Conservation (phyloP, 805 yeast genomes). For the Zygosaccharomyces rouxii region DNA sequence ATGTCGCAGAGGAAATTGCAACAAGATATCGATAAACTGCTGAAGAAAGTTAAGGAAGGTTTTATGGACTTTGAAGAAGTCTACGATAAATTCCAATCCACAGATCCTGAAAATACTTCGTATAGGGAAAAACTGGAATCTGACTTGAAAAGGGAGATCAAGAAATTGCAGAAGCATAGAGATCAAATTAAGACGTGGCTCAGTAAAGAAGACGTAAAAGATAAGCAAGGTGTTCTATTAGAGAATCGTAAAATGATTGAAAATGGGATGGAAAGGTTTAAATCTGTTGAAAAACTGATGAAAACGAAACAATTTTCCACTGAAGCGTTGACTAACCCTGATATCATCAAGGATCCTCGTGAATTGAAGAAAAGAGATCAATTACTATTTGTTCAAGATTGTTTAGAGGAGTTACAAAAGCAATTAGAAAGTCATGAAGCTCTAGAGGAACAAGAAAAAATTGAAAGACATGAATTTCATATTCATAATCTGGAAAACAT, state of each 20-base stretch:
- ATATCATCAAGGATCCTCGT: conserved; percentile 62
- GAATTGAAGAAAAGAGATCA: conserved; percentile 76
- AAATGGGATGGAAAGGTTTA: conserved; percentile 90
- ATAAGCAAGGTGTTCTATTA: conserved; percentile 65
- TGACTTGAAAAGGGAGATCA: conserved; percentile 91
- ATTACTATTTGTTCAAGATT: conserved; percentile 59
- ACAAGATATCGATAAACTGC: conserved; percentile 85
- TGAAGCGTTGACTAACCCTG: conserved; percentile 79
- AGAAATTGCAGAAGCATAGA: conserved; percentile 85
- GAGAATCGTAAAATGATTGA: conserved; percentile 72
- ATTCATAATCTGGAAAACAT: conserved; percentile 72
- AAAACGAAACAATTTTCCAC: conserved; percentile 92
- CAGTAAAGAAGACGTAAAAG: conserved; percentile 85
- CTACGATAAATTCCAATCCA: conserved; percentile 75
- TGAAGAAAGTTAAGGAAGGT: conserved; percentile 91
- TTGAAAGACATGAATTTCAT: conserved; percentile 78
- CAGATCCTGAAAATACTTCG: conserved; percentile 63
- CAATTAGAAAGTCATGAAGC: conserved; percentile 79
- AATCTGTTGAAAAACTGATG: conserved; percentile 87
- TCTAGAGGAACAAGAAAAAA: conserved; percentile 55
- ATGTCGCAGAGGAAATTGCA: conserved; percentile 48
- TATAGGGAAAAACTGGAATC: conserved; percentile 91
- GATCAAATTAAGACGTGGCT: conserved; percentile 96
- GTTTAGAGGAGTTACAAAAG: conserved; percentile 73
- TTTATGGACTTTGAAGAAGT: conserved; percentile 77